phyloP scores from a whole-genome alignment of 331 rosid species.

The Quercus lobata region DNA sequence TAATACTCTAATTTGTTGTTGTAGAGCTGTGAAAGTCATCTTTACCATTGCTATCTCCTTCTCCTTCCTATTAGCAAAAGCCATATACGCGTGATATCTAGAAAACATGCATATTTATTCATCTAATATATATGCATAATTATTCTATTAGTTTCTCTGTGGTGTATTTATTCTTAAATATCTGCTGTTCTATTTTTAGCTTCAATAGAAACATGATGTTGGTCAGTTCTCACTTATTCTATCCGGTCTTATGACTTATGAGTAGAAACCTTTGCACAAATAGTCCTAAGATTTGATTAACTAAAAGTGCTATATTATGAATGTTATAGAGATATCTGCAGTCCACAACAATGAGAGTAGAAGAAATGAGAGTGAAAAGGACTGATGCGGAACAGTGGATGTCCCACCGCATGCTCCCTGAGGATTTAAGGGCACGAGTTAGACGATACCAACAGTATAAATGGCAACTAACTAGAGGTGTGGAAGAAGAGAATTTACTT shows the following conservation, averaged over 20 bases:
- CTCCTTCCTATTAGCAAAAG: too few species aligned
- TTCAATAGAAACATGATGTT: not conserved
- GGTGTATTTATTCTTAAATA: not conserved
- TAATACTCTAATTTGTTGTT: too few species aligned
- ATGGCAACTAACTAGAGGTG: slow-evolving; percentile 93
- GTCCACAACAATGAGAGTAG: slow-evolving; percentile 78
- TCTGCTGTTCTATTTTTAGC: not conserved
- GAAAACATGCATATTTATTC: too few species aligned
- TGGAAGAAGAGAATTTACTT: slow-evolving; percentile 68
- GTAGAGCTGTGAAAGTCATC: too few species aligned
- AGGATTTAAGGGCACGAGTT: slow-evolving; percentile 51
- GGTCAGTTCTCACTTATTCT: not conserved
- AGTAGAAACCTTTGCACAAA: not conserved
- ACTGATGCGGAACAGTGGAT: slow-evolving; percentile 89
- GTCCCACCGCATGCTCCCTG: slow-evolving; percentile 85
- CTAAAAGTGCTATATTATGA: not conserved
- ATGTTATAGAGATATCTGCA: slow-evolving; percentile 70
- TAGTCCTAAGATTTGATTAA: too few species aligned
- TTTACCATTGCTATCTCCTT: too few species aligned
- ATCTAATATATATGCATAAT: not conserved
- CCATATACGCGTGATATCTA: too few species aligned
- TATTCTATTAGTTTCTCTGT: not conserved
- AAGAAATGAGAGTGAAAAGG: slow-evolving; percentile 81
- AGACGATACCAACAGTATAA: slow-evolving; percentile 70
- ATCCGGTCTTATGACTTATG: not conserved